Base-by-base conservation (phyloP, 1,139 yeast species). In the Nematodospora anomalae region DNA sequence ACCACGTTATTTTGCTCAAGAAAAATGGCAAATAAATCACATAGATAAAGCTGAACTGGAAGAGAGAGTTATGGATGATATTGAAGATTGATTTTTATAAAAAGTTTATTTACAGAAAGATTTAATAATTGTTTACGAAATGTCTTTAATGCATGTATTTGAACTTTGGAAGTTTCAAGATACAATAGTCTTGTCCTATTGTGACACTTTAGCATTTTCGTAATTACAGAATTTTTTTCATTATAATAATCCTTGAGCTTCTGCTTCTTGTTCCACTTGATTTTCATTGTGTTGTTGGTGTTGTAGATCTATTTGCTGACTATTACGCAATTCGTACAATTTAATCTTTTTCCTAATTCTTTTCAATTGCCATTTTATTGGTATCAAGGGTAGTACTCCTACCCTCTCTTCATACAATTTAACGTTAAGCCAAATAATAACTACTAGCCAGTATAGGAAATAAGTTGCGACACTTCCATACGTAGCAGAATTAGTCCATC, bases 401-500 rank as follows among this genome's bases (percentile, higher is more conserved):
- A 70, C 58, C 49, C 73, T 71, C 60, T 88, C 96, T 53, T 81
- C 82, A 44, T 64, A 71, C 38, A 77, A 60, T 50, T 76, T 64
- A 7, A 65, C 39, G 33, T 75, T 63, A 36, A 88, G 66, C 57
- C 79, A 62, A 0, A 58, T 40, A 30, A 83, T 78, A 10, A 88
- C 76, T 24, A 72, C 59, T 4, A 77, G 31, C 98, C 98, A 90
- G 62, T 86, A 90, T 4, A 68, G 45, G 46, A 79, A 74, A 61
- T 90, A 90, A 35, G 89, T 76, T 14, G 74, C 59, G n/a, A 90
- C 89, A 27, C 96, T 86, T 13, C 96, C 96, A 55, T 85, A 87
- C 2, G 97, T 89, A 12, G 97, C 97, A 25, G 94, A 79, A 61
- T 90, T 90, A 25, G 92, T 86, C 98, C 98, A 90, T 1, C 97